Evolutionary conservation across 768 basidiomycete genomes (phyloP).

Genomic region (Tephrocybe sp.): DNA sequence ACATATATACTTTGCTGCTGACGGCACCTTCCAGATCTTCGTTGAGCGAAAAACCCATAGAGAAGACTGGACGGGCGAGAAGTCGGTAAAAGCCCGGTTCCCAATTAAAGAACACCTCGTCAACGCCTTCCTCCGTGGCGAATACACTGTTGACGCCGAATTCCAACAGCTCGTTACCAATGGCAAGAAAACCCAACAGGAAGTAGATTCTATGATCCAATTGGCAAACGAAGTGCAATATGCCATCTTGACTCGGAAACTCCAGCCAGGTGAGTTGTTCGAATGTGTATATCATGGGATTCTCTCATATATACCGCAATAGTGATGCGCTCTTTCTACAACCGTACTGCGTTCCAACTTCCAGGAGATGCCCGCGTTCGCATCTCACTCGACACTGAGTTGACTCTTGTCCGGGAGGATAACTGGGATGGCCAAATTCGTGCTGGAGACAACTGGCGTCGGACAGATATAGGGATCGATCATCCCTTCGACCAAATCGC

Average conservation of each 20-base stretch:
- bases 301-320: no score
- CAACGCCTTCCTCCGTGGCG: conserved; percentile 86
- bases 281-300: neutral
- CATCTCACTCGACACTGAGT: conserved; percentile 95
- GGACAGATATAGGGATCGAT: conserved; percentile 92
- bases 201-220: conserved; percentile 93
- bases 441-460: conserved; percentile 88
- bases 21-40: conserved; percentile 53
- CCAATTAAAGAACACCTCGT: conserved; percentile 91
- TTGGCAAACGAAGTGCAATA: conserved; percentile 98
- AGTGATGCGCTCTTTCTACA: conserved; percentile 98
- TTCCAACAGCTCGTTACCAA: conserved; percentile 82
- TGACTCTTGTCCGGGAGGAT: conserved; percentile 93
- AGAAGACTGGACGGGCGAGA: conserved; percentile 99
- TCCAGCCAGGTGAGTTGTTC: conserved; percentile 68
- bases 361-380: conserved; percentile 98
- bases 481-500: conserved; percentile 79
- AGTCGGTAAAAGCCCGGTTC: conserved; percentile 96
- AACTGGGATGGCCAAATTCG: conserved; percentile 86
- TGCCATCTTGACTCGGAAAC: conserved; percentile 73
- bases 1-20: neutral
- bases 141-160: conserved; percentile 91
- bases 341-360: conserved; percentile 97
- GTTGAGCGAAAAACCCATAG: conserved; percentile 90
- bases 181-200: conserved; percentile 90